Conservation (phyloP, 257 asterid species). For the Henckelia pumila region DNA sequence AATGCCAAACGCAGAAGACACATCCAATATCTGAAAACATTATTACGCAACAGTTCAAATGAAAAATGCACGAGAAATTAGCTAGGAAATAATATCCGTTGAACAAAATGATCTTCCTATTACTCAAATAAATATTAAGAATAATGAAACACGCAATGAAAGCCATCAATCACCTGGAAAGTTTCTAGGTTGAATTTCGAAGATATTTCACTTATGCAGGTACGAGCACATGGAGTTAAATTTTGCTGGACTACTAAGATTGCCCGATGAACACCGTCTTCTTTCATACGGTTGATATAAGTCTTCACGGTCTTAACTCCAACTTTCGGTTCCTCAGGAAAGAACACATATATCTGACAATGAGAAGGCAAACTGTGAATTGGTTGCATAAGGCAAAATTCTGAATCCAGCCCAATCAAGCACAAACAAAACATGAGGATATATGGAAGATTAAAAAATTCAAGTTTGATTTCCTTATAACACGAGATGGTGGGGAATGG, state of each 20-base stretch:
- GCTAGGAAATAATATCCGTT: not conserved
- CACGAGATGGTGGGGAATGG: no score
- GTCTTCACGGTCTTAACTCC: slow-evolving; percentile 76
- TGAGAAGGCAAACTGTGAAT: slow-evolving; percentile 10
- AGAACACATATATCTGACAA: slow-evolving; percentile 75
- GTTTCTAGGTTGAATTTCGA: slow-evolving; percentile 77
- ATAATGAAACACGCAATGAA: slow-evolving; percentile 17
- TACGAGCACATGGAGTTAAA: slow-evolving; percentile 63
- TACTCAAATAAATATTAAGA: slow-evolving; percentile 14
- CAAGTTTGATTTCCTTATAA: no score
- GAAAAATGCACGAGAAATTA: not conserved
- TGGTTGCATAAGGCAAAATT: not conserved
- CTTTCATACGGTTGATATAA: slow-evolving; percentile 67
- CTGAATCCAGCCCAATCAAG: not conserved
- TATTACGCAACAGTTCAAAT: not conserved
- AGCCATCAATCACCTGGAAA: slow-evolving; percentile 58
- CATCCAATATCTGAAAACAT: not conserved
- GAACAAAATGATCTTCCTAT: not conserved
- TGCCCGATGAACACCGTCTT: slow-evolving; percentile 60
- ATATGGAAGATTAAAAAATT: no score
- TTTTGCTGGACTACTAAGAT: slow-evolving; percentile 78
- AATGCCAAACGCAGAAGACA: not conserved
- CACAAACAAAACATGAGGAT: no score
- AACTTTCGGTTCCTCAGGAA: slow-evolving; percentile 72
- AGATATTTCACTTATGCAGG: slow-evolving; percentile 68